Conservation (phyloP, 768 basidiomycete genomes). For the Serendipita indica region DNA sequence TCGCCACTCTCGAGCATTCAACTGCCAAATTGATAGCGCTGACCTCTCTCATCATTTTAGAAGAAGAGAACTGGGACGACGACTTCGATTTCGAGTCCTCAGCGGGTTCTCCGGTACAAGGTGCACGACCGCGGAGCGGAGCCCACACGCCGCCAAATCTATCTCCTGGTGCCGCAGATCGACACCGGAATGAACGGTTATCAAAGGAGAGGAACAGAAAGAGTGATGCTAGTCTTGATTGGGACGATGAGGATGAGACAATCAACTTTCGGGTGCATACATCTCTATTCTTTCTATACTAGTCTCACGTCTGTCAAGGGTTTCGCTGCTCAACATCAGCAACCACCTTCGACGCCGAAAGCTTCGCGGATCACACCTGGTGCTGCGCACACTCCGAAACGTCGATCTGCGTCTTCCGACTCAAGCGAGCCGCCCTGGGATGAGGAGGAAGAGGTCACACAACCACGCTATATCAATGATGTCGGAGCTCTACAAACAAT, state of each 20-base stretch:
- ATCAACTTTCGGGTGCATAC: not conserved
- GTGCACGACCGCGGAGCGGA: not conserved
- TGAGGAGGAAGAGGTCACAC: not conserved
- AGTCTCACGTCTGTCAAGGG: too few relatives aligned
- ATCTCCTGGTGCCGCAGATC: not conserved
- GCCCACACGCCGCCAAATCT: not conserved
- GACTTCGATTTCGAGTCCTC: slow-evolving; percentile 6
- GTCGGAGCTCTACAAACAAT: too few relatives aligned
- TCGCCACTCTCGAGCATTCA: too few relatives aligned
- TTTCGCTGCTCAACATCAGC: not conserved
- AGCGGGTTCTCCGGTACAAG: not conserved
- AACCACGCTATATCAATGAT: too few relatives aligned
- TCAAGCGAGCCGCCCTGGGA: not conserved
- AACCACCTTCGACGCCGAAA: not conserved
- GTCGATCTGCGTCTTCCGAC: not conserved
- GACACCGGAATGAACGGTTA: not conserved
- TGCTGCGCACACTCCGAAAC: not conserved
- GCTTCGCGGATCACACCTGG: too few relatives aligned
- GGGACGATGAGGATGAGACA: slow-evolving; percentile 8
- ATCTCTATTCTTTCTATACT: not conserved
- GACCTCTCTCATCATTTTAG: too few relatives aligned
- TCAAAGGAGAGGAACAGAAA: not conserved
- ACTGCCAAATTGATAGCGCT: too few relatives aligned
- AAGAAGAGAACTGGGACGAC: slow-evolving; percentile 10
- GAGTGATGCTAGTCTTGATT: not conserved